These are phyloP conservation scores for Chaetomiaceae sp. DNA, from an alignment of 2,329 filamentous ascomycete species.

Conservation along the genomic window DNA sequence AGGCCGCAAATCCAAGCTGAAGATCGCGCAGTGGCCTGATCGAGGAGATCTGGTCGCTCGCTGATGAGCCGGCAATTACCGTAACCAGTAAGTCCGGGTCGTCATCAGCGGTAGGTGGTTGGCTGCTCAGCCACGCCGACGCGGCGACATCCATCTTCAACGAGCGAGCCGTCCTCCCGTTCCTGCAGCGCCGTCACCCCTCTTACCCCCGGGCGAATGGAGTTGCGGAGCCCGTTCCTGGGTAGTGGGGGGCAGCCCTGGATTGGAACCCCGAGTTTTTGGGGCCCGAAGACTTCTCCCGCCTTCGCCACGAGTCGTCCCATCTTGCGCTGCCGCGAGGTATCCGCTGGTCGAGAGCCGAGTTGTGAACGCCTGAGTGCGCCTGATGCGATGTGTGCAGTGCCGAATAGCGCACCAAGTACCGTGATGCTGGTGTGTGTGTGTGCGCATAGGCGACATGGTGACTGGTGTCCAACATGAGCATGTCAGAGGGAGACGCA, in stretches of 20 bases:
- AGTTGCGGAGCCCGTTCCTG: background rate
- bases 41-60: too few species aligned
- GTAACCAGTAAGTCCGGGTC: background rate
- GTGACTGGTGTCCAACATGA: background rate
- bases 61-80: background rate
- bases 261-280: too few species aligned
- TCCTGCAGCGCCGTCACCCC: constrained; percentile 18
- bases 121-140: constrained; percentile 13
- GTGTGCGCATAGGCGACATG: background rate
- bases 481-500: too few species aligned
- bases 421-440: too few species aligned
- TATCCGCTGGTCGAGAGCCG: too few species aligned
- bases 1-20: too few species aligned
- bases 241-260: constrained; percentile 6
- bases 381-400: too few species aligned
- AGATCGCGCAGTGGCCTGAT: too few species aligned
- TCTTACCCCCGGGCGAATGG: constrained; percentile 10
- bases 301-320: background rate
- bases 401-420: too few species aligned
- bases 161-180: background rate
- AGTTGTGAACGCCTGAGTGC: background rate
- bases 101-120: background rate
- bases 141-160: background rate
- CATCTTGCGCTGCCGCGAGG: background rate
- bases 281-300: constrained; percentile 1